These are phyloP conservation scores for Ophiostoma tasmaniense DNA, from an alignment of 2,329 filamentous ascomycete genomes.

Conservation along the genomic window DNA sequence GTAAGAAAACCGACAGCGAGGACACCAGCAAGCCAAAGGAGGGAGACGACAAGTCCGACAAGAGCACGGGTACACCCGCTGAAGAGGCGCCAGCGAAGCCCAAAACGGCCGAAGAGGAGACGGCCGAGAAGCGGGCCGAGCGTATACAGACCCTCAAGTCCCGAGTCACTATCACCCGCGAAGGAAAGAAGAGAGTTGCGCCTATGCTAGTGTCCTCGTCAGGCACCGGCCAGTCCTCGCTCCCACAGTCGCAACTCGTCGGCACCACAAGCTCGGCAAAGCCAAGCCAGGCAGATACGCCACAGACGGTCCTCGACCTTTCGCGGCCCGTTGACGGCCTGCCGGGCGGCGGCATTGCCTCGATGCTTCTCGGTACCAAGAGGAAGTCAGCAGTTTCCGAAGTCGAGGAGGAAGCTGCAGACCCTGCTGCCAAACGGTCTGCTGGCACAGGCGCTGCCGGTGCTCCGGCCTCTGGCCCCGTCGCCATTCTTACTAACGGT, in stretches of 20 bases:
- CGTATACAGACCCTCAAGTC: conserved; percentile 64
- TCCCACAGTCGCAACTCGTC: conserved; percentile 82
- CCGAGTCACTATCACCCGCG: conserved; percentile 87
- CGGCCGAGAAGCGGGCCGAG: conserved; percentile 45
- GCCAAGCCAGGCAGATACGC: conserved; percentile 57
- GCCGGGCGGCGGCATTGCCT: conserved; percentile 77
- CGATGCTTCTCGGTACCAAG: conserved; percentile 88
- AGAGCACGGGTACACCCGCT: background rate
- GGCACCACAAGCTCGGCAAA: conserved; percentile 58
- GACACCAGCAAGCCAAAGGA: conserved; percentile 19
- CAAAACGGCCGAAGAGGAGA: conserved; percentile 34
- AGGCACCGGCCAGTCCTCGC: conserved; percentile 74
- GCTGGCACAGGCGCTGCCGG: conserved; percentile 6
- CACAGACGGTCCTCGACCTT: conserved; percentile 77
- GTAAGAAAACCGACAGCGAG: conserved; percentile 22
- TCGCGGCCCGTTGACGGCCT: conserved; percentile 91
- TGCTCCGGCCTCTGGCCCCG: conserved; percentile 37
- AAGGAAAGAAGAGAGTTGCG: conserved; percentile 92
- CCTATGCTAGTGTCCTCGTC: conserved; percentile 87
- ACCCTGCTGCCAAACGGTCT: conserved; percentile 6
- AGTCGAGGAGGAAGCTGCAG: conserved; percentile 58
- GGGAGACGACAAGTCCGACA: background rate
- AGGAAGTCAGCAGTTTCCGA: conserved; percentile 70
- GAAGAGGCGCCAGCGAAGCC: background rate
- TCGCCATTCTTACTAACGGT: conserved; percentile 65